Evolutionary conservation across 2,329 filamentous ascomycete genomes (phyloP), one percentile per base, ranked within the genome.

Genomic region (Colletotrichum truncatum): DNA sequence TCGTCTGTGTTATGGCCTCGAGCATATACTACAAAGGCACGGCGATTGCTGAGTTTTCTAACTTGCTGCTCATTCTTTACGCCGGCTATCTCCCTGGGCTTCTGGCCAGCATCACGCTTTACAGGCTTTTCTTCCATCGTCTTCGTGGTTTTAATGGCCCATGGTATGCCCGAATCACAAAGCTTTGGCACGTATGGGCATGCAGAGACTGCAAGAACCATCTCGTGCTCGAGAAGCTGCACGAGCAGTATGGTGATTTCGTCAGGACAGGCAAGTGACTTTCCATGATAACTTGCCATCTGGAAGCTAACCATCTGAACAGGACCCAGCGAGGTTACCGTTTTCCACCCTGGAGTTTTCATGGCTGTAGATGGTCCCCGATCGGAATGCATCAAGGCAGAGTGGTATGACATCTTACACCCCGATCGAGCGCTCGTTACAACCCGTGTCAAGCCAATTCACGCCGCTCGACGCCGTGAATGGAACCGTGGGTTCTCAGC

Each of bases 101-200:
- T 6, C 28, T 70, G 6, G 30, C 41, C 8, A 81, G 78, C 64
- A 78, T 81, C 16, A 23, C 73, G 7, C 57, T 77, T n/a, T 79
- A 82, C 69, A 74, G 80, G 14, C 59, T 73, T 2, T 74, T 78
- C 57, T 80, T 80, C 64, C 80, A 81, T 56, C 76, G 75, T 4
- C 70, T 81, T 10, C 61, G 65, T 34, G 67, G 68, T 67, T 80
- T 81, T 38, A 74, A 73, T 1, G 79, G 80, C 0, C 80, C 80
- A 2, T 74, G 74, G 46, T 69, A 69, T 9, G 76, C 75, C 18
- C 72, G 74, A 3, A 64, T 79, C 16, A 75, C 73, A 14, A 81
- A 81, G 52, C 69, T 80, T 3, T 79, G 79, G 71, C 73, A 76
- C 32, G 64, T 78, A 4, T 74, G 68, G 69, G 62, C 49, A 41